Evolutionary conservation across 2,329 filamentous ascomycete genomes (phyloP), one percentile per base, ranked within the genome.

Genomic region (Chrysosporium keratinophilum): DNA sequence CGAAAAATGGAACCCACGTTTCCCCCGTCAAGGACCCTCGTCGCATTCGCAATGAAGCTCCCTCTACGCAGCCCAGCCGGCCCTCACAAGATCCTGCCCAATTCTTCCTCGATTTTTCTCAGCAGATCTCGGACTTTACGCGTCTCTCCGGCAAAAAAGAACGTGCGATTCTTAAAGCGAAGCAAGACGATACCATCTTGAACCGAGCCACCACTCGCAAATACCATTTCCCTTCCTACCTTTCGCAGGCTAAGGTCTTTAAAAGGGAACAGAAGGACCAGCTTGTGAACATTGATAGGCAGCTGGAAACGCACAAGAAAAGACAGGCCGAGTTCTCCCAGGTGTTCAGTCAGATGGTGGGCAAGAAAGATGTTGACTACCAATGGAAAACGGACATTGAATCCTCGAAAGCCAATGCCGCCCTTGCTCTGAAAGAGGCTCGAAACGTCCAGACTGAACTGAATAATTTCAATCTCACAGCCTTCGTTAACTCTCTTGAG

Each of bases 131-230:
- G n/a, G 33, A 7, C 10, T 37, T 37, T n/a, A 28, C 6, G 19
- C 15, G 19, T 10, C 11, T 42, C 59, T 62, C 50, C 59, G 44
- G 35, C 5, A 44, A 52, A 40, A 46, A 47, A 35, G 48, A 53
- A 15, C 45, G 42, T 5, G n/a, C 52, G 14, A 15, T 4, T 15
- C 50, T 37, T 12, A 54, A 23, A n/a, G 7, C 44, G 1, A 42
- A 41, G 12, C 41, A 33, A 5, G 57, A 77, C 5, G 65, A 69
- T 14, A 61, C 69, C 39, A 63, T 71, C 44, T 33, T 77, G 3
- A 60, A 59, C 17, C 62, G 59, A 58, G 60, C 64, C 15, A 57
- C 54, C 40, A 37, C 40, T 17, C 54, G 56, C 5, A 15, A 60
- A 3, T 35, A 54, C 7, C 56, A 54, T 15, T 67, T 64, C 43